phyloP scores from a whole-genome alignment of 1,284 basidiomycete genomes.

The Boletellus deceptivus region DNA sequence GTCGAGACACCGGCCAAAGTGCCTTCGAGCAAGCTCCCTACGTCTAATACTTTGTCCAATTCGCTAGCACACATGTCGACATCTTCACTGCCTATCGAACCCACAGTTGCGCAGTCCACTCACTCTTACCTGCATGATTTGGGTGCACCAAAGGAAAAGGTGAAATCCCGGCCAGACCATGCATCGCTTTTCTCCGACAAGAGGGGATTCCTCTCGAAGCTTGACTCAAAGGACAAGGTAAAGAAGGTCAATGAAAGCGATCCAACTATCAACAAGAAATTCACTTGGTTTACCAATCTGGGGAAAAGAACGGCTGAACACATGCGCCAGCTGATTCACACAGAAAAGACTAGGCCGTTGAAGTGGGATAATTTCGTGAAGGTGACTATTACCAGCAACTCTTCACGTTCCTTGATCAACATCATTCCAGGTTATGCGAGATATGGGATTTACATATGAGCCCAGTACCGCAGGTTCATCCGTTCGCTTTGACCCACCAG shows the following conservation, averaged over 20 bases:
- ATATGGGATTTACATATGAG: constrained; percentile 72
- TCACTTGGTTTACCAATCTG: constrained; percentile 54
- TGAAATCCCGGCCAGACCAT: constrained; percentile 64
- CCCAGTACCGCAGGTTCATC: constrained; percentile 77
- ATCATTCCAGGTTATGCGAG: constrained; percentile 60
- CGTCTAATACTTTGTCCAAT: constrained; percentile 25
- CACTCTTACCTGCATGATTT: constrained; percentile 64
- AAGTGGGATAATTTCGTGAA: constrained; percentile 71
- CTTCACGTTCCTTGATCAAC: background rate
- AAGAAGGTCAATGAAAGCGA: constrained; percentile 37
- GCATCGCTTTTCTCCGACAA: constrained; percentile 50
- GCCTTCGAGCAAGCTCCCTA: constrained; percentile 17
- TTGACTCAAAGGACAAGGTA: constrained; percentile 39
- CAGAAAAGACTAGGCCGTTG: constrained; percentile 61
- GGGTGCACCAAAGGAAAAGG: constrained; percentile 53
- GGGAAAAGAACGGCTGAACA: constrained; percentile 55
- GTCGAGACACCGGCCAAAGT: constrained; percentile 17
- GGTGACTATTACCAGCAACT: constrained; percentile 31
- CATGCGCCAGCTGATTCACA: constrained; percentile 65
- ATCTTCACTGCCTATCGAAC: constrained; percentile 47
- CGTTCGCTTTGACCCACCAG: constrained; percentile 75
- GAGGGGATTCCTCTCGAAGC: constrained; percentile 50
- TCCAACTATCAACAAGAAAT: constrained; percentile 40
- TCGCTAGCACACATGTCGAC: constrained; percentile 38
- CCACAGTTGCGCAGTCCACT: constrained; percentile 58